phyloP scores from a whole-genome alignment of 2,329 filamentous ascomycete species.

The Dichotomopilus funicola region DNA sequence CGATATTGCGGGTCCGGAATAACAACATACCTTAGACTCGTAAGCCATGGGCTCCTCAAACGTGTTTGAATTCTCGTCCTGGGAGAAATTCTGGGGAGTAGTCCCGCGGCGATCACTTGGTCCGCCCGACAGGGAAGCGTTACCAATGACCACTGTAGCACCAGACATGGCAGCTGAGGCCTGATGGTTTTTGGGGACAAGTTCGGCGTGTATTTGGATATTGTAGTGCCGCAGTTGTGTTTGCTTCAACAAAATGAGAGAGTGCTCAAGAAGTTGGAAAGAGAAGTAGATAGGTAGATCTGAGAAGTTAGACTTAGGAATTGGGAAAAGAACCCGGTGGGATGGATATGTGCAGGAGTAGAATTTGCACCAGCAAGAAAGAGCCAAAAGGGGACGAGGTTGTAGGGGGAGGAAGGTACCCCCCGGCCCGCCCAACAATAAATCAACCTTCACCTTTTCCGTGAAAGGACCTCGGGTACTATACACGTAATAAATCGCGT shows the following conservation, averaged over 20 bases:
- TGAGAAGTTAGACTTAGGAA: slow-evolving; percentile 15
- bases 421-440: too few relatives aligned
- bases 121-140: slow-evolving; percentile 34
- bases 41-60: slow-evolving; percentile 31
- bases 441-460: too few relatives aligned
- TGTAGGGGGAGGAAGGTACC: not conserved
- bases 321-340: not conserved
- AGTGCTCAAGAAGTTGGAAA: slow-evolving; percentile 22
- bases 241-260: slow-evolving; percentile 15
- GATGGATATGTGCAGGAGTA: not conserved
- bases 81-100: slow-evolving; percentile 27
- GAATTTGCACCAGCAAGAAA: not conserved
- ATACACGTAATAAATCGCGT: too few relatives aligned
- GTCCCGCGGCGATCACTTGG: slow-evolving; percentile 34
- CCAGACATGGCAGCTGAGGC: slow-evolving; percentile 34
- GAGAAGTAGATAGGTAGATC: not conserved
- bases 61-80: slow-evolving; percentile 34
- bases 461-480: too few relatives aligned
- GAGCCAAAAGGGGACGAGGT: not conserved
- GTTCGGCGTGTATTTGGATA: not conserved
- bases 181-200: not conserved
- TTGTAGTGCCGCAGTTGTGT: not conserved
- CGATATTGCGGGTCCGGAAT: not conserved
- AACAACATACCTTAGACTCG: slow-evolving; percentile 27
- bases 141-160: slow-evolving; percentile 11